Percentiles rank a stretch among this genome's conserved stretches.
phyloP scores from a whole-genome alignment of 495 filamentous ascomycete species.

The Staphylotrichum tortipilum region DNA sequence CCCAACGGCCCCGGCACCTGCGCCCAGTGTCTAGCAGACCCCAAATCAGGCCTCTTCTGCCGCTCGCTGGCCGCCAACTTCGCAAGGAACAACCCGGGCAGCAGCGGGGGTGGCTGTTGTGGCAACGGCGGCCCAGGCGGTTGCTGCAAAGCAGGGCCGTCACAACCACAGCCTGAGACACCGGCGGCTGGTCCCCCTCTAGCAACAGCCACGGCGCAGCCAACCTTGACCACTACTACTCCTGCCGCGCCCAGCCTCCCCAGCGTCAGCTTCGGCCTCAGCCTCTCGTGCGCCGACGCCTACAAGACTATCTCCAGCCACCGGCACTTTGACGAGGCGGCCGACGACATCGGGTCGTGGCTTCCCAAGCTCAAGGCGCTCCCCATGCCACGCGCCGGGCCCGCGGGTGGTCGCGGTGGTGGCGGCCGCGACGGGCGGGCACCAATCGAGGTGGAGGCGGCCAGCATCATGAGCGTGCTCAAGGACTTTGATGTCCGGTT shows the following conservation, averaged over 20 bases:
- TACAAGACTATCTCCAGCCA: constrained; percentile 77
- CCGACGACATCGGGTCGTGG: constrained; percentile 65
- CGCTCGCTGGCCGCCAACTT: constrained; percentile 67
- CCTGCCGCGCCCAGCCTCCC: background rate
- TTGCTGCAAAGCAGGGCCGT: constrained; percentile 26
- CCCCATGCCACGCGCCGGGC: constrained; percentile 21
- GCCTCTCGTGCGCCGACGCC: constrained; percentile 63
- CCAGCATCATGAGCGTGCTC: constrained; percentile 77
- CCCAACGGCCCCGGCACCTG: constrained; percentile 72
- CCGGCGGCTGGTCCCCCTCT: background rate
- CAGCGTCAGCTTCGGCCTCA: constrained; percentile 18
- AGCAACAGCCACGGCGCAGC: background rate
- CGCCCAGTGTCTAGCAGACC: constrained; percentile 67
- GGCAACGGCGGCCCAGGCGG: constrained; percentile 29
- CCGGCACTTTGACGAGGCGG: constrained; percentile 67
- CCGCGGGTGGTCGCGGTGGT: constrained; percentile 1
- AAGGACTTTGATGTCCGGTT: constrained; percentile 78
- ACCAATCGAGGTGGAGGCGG: constrained; percentile 74
- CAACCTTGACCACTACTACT: background rate
- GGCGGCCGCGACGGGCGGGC: constrained; percentile 31
- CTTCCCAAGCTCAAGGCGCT: constrained; percentile 63
- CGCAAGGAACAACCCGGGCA: constrained; percentile 26
- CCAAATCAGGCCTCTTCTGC: constrained; percentile 77
- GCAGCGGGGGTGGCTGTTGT: constrained; percentile 47
- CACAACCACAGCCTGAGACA: background rate